Percentiles rank a stretch among this genome's conserved stretches.
Conservation (phyloP, 768 basidiomycete genomes). For the Naganishia vaughanmartiniae region DNA sequence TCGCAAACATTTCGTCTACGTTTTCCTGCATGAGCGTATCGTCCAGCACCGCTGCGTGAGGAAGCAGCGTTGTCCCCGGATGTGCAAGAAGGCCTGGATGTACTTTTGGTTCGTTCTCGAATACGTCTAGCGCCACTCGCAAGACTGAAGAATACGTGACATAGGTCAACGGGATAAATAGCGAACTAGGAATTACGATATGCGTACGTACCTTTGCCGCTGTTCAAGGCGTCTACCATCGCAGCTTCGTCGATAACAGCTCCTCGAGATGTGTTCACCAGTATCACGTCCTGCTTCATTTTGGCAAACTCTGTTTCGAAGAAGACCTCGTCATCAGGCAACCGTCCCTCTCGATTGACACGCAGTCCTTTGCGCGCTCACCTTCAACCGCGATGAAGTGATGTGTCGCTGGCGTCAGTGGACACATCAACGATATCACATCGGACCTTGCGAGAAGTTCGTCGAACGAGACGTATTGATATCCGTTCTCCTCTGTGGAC, state of each 20-base stretch:
- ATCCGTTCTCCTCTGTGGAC: conserved; percentile 49
- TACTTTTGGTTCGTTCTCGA: conserved; percentile 77
- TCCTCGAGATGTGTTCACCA: conserved; percentile 87
- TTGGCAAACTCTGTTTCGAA: conserved; percentile 71
- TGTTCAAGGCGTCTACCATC: conserved; percentile 76
- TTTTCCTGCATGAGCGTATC: conserved; percentile 14
- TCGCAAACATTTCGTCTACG: conserved; percentile 13
- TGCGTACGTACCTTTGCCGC: conserved; percentile 71
- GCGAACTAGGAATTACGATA: neutral
- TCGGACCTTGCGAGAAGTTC: conserved; percentile 70
- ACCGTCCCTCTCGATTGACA: neutral
- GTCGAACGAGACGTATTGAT: conserved; percentile 65
- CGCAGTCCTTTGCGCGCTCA: neutral
- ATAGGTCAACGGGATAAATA: conserved; percentile 9
- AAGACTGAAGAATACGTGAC: conserved; percentile 52
- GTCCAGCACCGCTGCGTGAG: conserved; percentile 57
- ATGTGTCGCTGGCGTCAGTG: conserved; percentile 67
- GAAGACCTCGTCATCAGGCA: conserved; percentile 51
- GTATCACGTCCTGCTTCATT: conserved; percentile 72
- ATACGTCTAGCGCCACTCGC: conserved; percentile 81
- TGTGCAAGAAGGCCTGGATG: conserved; percentile 77
- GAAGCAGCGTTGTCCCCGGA: conserved; percentile 77
- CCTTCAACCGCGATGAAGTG: conserved; percentile 23
- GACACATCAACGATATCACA: conserved; percentile 81
- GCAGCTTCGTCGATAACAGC: conserved; percentile 85